Base-by-base conservation (phyloP, 257 asterid species). In the Ballota nigra region DNA sequence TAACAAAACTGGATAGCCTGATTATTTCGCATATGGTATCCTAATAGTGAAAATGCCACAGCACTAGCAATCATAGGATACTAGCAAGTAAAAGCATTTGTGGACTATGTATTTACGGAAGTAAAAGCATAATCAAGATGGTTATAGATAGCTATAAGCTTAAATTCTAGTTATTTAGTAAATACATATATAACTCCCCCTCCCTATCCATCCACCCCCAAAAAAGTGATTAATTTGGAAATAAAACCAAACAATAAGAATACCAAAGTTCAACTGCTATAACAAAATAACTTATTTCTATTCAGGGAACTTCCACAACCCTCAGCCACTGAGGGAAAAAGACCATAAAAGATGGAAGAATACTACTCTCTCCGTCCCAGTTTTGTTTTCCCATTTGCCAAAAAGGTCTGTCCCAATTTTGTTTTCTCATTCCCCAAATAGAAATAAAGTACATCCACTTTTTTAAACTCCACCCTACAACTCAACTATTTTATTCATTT, bases 1-100 rank as follows among this genome's bases (percentile, higher is more conserved):
- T 6, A 36, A 74, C 22, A 8, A 66, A 71, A 76, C 45, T 45
- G 63, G 68, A 57, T 29, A 28, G 33, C 41, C 55, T 20, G 55
- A 47, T 12, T 28, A 38, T 62, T 34, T 13, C 66, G 33, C 55
- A 77, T 1, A 12, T 55, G 43, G 36, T 19, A 28, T 60, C 34
- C 47, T n/a, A 20, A 71, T 38, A 23, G 41, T 2, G 43, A 71
- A 20, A 18, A 15, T 36, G 55, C 28, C 69, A 72, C 41, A 34
- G 33, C 56, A 31, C 13, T 1, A 52, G 20, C 55, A 52, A 47
- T 29, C 33, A 51, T 33, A 3, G 29, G 55, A 62, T 34, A 9
- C 23, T 34, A 62, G 31, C 38, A 45, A 12, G 52, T 29, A 60
- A 16, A 9, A 56, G 66, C 43, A 60, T 31, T n/a, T 60, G 23